Evolutionary conservation across 2,329 filamentous ascomycete species (phyloP).

Genomic region (Bipolaris bicolor): DNA sequence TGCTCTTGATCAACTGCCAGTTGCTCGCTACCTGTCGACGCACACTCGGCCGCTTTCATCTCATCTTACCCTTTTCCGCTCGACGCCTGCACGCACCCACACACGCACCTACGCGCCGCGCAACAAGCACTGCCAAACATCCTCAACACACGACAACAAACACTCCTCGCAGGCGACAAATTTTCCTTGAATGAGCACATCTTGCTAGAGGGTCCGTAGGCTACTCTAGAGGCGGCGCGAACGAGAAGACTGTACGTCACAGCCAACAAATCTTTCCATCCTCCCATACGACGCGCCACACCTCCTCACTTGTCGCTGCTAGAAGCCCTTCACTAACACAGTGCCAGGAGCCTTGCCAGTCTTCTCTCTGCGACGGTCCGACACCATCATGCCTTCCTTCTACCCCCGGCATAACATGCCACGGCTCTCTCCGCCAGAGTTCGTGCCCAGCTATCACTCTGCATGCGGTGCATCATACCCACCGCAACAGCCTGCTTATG

Average conservation of each 20-base stretch:
- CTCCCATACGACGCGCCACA: slow-evolving; percentile 4
- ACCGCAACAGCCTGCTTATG: slow-evolving; percentile 53
- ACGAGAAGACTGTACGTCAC: slow-evolving; percentile 50
- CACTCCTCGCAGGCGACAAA: slow-evolving; percentile 21
- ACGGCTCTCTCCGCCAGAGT: slow-evolving; percentile 58
- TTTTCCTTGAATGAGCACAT: slow-evolving; percentile 47
- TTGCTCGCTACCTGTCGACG: slow-evolving; percentile 18
- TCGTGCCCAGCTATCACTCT: slow-evolving; percentile 52
- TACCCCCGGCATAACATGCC: slow-evolving; percentile 55
- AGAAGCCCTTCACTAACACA: slow-evolving; percentile 23
- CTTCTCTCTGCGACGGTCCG: slow-evolving; percentile 48
- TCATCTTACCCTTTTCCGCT: slow-evolving; percentile 2
- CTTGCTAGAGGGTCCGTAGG: slow-evolving; percentile 42
- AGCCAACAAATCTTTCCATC: slow-evolving; percentile 1
- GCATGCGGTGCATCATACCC: slow-evolving; percentile 54
- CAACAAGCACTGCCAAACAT: slow-evolving; percentile 21
- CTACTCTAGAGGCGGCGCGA: slow-evolving; percentile 47
- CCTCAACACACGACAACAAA: slow-evolving; percentile 8
- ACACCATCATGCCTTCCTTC: slow-evolving; percentile 58
- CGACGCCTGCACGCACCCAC: neutral
- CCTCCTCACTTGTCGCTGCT: slow-evolving; percentile 1
- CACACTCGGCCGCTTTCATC: slow-evolving; percentile 26
- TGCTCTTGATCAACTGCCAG: slow-evolving; percentile 28
- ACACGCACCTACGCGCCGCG: slow-evolving; percentile 4
- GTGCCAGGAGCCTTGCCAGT: slow-evolving; percentile 49